Evolutionary conservation across 2,329 filamentous ascomycete species (phyloP), one percentile per base, ranked within the genome.

Genomic region (Chaetomium strumarium): DNA sequence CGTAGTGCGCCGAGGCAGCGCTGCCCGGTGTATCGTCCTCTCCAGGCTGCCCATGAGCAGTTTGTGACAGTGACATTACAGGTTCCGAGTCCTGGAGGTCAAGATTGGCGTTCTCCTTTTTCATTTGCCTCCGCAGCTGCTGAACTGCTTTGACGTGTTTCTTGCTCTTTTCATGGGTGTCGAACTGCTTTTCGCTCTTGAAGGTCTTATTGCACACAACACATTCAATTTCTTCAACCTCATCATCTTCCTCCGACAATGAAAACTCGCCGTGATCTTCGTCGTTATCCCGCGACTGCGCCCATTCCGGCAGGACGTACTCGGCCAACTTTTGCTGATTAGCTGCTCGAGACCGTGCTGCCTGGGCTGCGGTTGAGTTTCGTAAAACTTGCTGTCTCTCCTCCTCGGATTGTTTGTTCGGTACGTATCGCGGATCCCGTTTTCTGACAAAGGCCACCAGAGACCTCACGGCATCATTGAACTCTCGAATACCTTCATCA

Each of bases 121-220:
- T 81, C 90, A 99, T 95, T 66, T 93, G 85, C 63, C 81, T 79
- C 62, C 83, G 83, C 37, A 99, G 70, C 55, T 90, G 81, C 60
- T 91, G 85, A 7, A 96, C 78, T 2, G 90, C 86, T 66, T 96
- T 97, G 56, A 85, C 70, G 64, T 99, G 93, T 70, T 97, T 99
- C 68, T 96, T 99, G 75, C 92, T 97, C 72, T 86, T 90, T 71
- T 96, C 91, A 63, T 99, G 93, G 3, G 87, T 85, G 63, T 95
- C 84, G 55, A 87, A 90, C 65, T 97, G 92, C 59, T 90, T 90
- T 66, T 95, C 88, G 63, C 91, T 97, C 70, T 96, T 81, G 71
- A 97, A 99, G 0, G 72, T 78, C 59, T 87, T 89, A 59, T 83
- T 79, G 68, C 93, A 97, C 5, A 83, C 80, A 2, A 86, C 79